Percentiles rank a stretch among this genome's conserved stretches.
phyloP scores from a whole-genome alignment of 1,139 yeast genomes.

The Magnusiomyces starmeri region DNA sequence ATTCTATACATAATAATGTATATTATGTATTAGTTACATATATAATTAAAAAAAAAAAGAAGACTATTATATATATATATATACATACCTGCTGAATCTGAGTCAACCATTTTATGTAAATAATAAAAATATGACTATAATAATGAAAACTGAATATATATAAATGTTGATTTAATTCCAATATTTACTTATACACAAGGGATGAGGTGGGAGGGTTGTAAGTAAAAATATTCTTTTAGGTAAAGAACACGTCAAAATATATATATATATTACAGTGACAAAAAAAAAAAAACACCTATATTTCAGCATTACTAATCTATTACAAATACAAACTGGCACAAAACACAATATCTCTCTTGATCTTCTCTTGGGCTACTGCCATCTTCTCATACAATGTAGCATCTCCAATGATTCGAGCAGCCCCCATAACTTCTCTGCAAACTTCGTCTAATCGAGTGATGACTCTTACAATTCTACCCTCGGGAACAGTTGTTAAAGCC shows the following conservation, averaged over 20 bases:
- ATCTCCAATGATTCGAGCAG: conserved; percentile 92
- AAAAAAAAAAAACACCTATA: not conserved
- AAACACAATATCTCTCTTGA: conserved; percentile 93
- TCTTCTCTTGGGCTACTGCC: conserved; percentile 87
- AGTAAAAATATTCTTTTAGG: no score
- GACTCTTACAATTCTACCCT: conserved; percentile 96
- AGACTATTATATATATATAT: no score
- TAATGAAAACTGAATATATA: no score
- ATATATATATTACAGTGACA: conserved; percentile 24
- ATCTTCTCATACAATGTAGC: conserved; percentile 79
- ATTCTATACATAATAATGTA: not conserved
- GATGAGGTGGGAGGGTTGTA: no score
- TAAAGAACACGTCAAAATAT: conserved; percentile 35
- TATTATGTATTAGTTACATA: no score
- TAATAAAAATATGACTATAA: no score
- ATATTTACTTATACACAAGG: not conserved
- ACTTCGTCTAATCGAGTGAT: conserved; percentile 91
- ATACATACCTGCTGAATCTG: no score
- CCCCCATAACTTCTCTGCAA: conserved; percentile 89
- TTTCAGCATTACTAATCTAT: conserved; percentile 4
- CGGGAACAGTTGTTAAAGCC: conserved; percentile 82
- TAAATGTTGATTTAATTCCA: no score
- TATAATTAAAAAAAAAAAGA: no score
- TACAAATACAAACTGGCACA: conserved; percentile 89
- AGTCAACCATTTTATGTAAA: no score